Evolutionary conservation across 768 basidiomycete species (phyloP).

Genomic region (Russula emetica): DNA sequence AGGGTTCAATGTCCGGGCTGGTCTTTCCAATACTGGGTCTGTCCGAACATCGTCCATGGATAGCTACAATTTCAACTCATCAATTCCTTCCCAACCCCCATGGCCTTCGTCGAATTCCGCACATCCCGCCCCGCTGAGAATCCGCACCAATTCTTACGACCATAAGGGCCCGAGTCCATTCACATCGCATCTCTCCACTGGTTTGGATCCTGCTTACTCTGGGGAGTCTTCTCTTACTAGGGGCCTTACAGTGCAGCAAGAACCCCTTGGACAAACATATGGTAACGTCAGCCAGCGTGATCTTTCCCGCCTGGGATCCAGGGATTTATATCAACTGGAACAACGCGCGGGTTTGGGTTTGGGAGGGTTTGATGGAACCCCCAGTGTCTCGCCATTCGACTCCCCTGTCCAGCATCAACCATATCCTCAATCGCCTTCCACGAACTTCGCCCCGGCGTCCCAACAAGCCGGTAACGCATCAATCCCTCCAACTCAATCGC

Average conservation of each 20-base stretch:
- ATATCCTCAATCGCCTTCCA: slow-evolving; percentile 23
- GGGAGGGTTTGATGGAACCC: slow-evolving; percentile 21
- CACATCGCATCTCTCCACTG: slow-evolving; percentile 7
- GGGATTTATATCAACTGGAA: slow-evolving; percentile 24
- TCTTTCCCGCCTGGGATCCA: slow-evolving; percentile 24
- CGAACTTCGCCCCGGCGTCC: slow-evolving; percentile 14
- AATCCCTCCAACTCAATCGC: slow-evolving; percentile 10
- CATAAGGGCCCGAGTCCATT: slow-evolving; percentile 20
- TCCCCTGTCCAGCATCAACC: slow-evolving; percentile 24
- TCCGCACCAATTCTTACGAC: slow-evolving; percentile 21
- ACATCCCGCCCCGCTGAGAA: slow-evolving; percentile 11
- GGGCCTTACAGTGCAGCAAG: slow-evolving; percentile 20
- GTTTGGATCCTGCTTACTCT: slow-evolving; percentile 19
- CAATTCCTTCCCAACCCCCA: slow-evolving; percentile 19
- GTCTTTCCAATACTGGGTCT: slow-evolving; percentile 15
- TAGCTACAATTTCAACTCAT: slow-evolving; percentile 20
- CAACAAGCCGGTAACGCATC: slow-evolving; percentile 5
- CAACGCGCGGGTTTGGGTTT: slow-evolving; percentile 21
- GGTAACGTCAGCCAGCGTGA: slow-evolving; percentile 25
- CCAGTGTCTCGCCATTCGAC: slow-evolving; percentile 19
- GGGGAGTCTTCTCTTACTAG: slow-evolving; percentile 19
- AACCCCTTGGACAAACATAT: slow-evolving; percentile 16
- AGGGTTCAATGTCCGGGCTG: slow-evolving; percentile 16
- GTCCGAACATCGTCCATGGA: slow-evolving; percentile 20
- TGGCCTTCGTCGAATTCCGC: slow-evolving; percentile 16